Conservation (phyloP, 2,329 filamentous ascomycete genomes). For the Apiospora pterosperma region DNA sequence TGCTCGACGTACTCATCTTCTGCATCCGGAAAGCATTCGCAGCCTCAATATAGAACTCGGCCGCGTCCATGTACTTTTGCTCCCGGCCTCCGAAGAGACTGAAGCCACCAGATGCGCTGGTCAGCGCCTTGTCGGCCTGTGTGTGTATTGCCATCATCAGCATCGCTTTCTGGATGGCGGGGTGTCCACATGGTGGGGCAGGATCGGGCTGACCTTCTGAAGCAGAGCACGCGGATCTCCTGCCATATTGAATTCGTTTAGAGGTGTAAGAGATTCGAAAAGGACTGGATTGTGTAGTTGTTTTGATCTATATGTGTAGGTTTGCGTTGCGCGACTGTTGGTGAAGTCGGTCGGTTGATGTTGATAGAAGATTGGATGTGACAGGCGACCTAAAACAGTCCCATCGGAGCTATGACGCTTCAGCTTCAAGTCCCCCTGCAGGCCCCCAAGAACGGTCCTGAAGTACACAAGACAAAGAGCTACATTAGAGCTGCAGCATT, state of each 20-base stretch:
- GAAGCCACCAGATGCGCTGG: slow-evolving; percentile 76
- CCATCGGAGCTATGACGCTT: slow-evolving; percentile 9
- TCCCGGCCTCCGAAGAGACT: slow-evolving; percentile 82
- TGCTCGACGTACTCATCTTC: slow-evolving; percentile 62
- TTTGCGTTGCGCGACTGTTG: neutral
- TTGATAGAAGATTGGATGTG: neutral
- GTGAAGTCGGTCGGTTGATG: neutral
- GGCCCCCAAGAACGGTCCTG: neutral
- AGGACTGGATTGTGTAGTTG: neutral
- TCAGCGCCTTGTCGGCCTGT: slow-evolving; percentile 82
- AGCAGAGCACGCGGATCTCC: slow-evolving; percentile 76
- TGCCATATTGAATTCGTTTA: slow-evolving; percentile 51
- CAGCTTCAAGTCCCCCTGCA: slow-evolving; percentile 3
- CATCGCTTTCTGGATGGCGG: neutral
- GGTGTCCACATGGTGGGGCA: slow-evolving; percentile 19
- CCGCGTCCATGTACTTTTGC: slow-evolving; percentile 88
- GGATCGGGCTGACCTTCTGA: slow-evolving; percentile 60
- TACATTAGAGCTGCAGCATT: neutral
- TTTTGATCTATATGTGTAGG: neutral
- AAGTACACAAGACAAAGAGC: neutral
- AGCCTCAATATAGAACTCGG: slow-evolving; percentile 82
- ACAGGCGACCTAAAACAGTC: slow-evolving; percentile 8
- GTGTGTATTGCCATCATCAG: neutral
- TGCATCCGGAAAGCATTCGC: slow-evolving; percentile 90
- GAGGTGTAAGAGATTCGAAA: neutral